These are phyloP conservation scores for Echria macrotheca DNA, from an alignment of 495 filamentous ascomycete species.

Conservation along the genomic window DNA sequence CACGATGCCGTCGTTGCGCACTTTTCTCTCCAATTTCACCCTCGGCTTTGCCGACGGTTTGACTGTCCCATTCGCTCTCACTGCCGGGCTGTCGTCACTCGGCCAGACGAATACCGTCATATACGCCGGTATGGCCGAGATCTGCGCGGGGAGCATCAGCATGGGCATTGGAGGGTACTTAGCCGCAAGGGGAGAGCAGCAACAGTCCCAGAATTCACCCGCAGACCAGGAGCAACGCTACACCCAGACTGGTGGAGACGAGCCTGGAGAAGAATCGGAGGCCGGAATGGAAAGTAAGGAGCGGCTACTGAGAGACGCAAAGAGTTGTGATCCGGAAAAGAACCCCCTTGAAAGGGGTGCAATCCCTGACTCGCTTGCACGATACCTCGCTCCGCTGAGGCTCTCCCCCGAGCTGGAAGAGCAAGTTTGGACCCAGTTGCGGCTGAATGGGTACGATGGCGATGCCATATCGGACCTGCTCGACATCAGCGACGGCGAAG, in stretches of 20 bases:
- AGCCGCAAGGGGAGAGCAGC: constrained; percentile 63
- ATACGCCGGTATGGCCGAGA: constrained; percentile 62
- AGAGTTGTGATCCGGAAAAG: neutral
- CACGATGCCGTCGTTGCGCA: constrained; percentile 15
- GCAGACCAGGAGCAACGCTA: neutral
- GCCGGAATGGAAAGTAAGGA: constrained; percentile 5
- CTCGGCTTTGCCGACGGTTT: constrained; percentile 59
- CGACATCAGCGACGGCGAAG: neutral
- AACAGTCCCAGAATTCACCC: neutral
- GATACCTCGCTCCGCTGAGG: constrained; percentile 33
- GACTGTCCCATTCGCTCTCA: constrained; percentile 61
- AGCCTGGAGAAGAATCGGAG: too few relatives aligned
- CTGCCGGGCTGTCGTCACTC: constrained; percentile 57
- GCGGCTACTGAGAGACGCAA: constrained; percentile 1
- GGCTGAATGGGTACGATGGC: constrained; percentile 18
- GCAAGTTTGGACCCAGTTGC: constrained; percentile 58
- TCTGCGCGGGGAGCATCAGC: constrained; percentile 61
- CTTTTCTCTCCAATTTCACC: constrained; percentile 39
- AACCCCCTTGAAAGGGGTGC: too few relatives aligned
- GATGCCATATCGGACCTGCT: too few relatives aligned
- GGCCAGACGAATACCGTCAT: constrained; percentile 61
- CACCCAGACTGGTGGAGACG: too few relatives aligned
- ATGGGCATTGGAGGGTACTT: constrained; percentile 70
- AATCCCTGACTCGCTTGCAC: constrained; percentile 6
- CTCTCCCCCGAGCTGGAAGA: constrained; percentile 66